Base-by-base conservation (phyloP, 2,329 filamentous ascomycete species). In the Aspergillus sp. region DNA sequence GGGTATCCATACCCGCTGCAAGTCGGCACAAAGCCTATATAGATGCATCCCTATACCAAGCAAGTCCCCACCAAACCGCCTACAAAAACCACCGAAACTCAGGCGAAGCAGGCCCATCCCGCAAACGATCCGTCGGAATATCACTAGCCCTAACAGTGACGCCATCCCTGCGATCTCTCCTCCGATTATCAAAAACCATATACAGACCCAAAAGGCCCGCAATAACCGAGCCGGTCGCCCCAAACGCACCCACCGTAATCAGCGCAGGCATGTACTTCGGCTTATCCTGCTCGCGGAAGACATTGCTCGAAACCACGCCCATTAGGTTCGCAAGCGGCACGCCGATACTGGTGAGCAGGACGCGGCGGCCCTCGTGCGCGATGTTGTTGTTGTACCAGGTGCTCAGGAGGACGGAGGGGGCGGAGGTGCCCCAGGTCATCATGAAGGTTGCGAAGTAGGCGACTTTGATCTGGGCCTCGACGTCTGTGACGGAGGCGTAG, bases 361-460 rank as follows among this genome's bases (percentile, higher is more conserved):
- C 81, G 47, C 90, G 86, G 39, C 86, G 84, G 57, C 87, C 87
- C 73, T 93, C 90, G 66, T 93, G 84, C 1, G 89, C 89, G 56
- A 91, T 84, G 70, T 93, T 93, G 78, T 93, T 93, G 76, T 90
- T 93, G 76, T 91, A 92, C 87, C 87, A 88, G 56, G 85, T 79
- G 63, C 86, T 77, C 8, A 75, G 78, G 12, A 93, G 78, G 8
- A 92, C 89, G 0, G 85, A 89, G 0, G 90, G 89, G 0, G 89
- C 89, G 1, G 86, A 87, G 0, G 88, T 91, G 15, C 90, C 90
- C 86, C 88, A 91, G 11, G 86, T 89, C 88, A 92, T 91, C 87
- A 92, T 89, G 72, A 92, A 93, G 55, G 83, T 87, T 5, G 89
- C 88, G 62, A 87, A 91, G 68, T 92, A 92, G 0, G 88, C 89